phyloP scores from a whole-genome alignment of 805 yeast genomes.

The Metschnikowia baotianmanensis region DNA sequence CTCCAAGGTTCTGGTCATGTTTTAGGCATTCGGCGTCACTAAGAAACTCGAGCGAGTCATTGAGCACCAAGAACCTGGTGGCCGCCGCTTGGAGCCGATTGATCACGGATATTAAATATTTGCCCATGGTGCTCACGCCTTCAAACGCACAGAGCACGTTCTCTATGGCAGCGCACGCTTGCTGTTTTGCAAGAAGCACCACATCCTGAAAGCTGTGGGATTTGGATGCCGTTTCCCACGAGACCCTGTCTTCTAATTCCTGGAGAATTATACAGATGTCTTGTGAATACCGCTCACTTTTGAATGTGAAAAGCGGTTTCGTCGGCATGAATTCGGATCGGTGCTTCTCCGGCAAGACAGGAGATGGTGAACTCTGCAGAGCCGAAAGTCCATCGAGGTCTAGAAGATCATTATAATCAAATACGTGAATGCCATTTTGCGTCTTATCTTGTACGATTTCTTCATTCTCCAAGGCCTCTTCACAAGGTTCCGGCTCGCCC shows the following conservation, averaged over 20 bases:
- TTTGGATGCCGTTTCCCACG: not conserved
- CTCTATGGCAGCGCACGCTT: slow-evolving; percentile 7
- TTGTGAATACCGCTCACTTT: not conserved
- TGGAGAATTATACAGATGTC: slow-evolving; percentile 1
- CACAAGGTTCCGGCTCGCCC: not conserved
- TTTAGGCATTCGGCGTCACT: not conserved
- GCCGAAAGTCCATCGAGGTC: not conserved
- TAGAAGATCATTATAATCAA: not conserved
- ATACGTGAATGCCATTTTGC: not conserved
- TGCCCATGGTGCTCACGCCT: slow-evolving; percentile 9
- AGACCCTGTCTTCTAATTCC: not conserved
- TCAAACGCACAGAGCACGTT: slow-evolving; percentile 13
- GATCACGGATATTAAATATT: slow-evolving; percentile 6
- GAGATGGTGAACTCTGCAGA: not conserved
- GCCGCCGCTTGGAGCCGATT: slow-evolving; percentile 14
- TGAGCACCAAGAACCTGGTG: slow-evolving; percentile 9
- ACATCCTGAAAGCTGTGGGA: slow-evolving; percentile 1
- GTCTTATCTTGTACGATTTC: not conserved
- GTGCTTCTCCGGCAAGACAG: not conserved
- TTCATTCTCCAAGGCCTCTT: not conserved
- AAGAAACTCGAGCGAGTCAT: not conserved
- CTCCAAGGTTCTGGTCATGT: not conserved
- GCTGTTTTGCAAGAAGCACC: slow-evolving; percentile 5
- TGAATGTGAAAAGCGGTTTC: not conserved
- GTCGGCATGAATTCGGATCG: not conserved